Percentiles rank a stretch among this genome's conserved stretches.
Evolutionary conservation across 2,329 filamentous ascomycete species (phyloP).

Genomic region (Zymoseptoria pseudotritici): DNA sequence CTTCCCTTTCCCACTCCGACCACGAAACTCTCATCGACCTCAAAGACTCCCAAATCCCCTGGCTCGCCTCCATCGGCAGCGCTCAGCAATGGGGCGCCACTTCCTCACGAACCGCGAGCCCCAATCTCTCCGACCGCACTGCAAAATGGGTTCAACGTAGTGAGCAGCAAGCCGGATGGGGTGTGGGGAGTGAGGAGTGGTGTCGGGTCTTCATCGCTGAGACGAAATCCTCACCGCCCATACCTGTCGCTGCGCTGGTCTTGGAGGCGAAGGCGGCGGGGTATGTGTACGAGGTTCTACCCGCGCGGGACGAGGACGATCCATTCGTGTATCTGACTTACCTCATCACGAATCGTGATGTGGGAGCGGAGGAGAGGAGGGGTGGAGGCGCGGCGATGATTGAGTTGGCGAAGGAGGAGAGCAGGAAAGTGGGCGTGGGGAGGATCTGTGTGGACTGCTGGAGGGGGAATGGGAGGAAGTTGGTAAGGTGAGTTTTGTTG

Average conservation of each 20-base stretch:
- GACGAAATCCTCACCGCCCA: background rate
- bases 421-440: background rate
- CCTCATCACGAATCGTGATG: slow-evolving; percentile 13
- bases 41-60: slow-evolving; percentile 13
- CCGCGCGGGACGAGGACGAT: slow-evolving; percentile 8
- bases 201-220: slow-evolving; percentile 11
- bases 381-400: slow-evolving; percentile 11
- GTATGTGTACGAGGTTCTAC: slow-evolving; percentile 48
- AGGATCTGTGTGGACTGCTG: slow-evolving; percentile 16
- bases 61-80: slow-evolving; percentile 11
- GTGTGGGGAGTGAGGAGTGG: slow-evolving; percentile 1
- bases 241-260: slow-evolving; percentile 10
- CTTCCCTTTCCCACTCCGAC: slow-evolving; percentile 5
- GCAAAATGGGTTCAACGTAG: slow-evolving; percentile 4
- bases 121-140: slow-evolving; percentile 3
- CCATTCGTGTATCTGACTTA: slow-evolving; percentile 13
- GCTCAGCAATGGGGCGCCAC: slow-evolving; percentile 14
- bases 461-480: slow-evolving; percentile 11
- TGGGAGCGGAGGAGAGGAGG: slow-evolving; percentile 2
- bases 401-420: slow-evolving; percentile 7
- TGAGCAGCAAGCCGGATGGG: slow-evolving; percentile 3
- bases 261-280: slow-evolving; percentile 6
- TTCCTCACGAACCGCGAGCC: background rate
- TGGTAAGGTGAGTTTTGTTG: slow-evolving; percentile 10
- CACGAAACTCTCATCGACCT: slow-evolving; percentile 12